Evolutionary conservation across 2,329 filamentous ascomycete species (phyloP), one percentile per base, ranked within the genome.

Genomic region (Aureobasidium namibiae): DNA sequence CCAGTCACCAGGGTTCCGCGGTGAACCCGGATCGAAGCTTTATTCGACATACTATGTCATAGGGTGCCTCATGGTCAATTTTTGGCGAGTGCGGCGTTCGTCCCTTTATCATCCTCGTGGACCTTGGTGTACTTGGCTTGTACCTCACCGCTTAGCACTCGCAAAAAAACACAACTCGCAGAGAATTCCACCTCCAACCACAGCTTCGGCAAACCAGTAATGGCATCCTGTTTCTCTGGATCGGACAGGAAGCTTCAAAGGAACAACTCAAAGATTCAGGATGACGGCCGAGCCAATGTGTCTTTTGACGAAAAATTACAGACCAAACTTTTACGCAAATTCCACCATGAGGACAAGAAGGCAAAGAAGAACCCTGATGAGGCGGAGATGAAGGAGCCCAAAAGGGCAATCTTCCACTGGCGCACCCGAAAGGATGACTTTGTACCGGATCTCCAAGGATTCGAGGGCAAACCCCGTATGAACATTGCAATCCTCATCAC

Each of bases 401-500:
- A 42, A 16, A 14, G n/a, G 2, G 50, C 50, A 33, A 33, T n/a
- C 4, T 6, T 54, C 2, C 50, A 54, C 26, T 42, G 38, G 36
- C 50, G 50, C 50, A 21, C 11, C 4, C 14, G 38, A 14, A 54
- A 54, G 38, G 50, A 54, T n/a, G 38, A 54, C 5, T 54, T 54
- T 23, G 36, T 26, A 9, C 36, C 50, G 16, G 50, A 54, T 23
- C 50, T 54, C 7, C 50, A 34, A 26, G 34, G 33, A 9, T 59
- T 49, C 9, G 45, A 76, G 7, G 66, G 72, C 13, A 64, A 65
- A 18, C 67, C 70, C 4, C 60, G 33, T 10, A 29, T 79, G 65
- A 79, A 79, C 61, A 67, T 79, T 1, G 77, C 78, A 45, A 76
- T 79, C 62, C 75, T 77, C 56, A 74, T 79, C 0, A 76, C 78